A percentile compares a stretch with the other conserved stretches of the same genome.
These are phyloP conservation scores for Rheum nobile DNA, from an alignment of 148 eudicot genomes.

Conservation along the genomic window DNA sequence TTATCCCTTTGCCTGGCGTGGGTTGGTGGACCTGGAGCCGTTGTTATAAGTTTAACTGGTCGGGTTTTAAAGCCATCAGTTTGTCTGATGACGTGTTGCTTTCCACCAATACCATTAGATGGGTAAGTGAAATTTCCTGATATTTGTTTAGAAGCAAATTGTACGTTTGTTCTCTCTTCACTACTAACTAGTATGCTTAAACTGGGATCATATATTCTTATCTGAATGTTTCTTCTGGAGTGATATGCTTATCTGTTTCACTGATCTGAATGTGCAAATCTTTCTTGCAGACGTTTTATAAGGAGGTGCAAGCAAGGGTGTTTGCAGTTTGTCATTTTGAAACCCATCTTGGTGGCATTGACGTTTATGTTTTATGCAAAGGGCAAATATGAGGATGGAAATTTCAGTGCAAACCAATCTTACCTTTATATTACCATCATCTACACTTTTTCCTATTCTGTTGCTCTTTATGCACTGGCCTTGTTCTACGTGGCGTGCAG, in stretches of 20 bases:
- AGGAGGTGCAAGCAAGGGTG: slow-evolving; percentile 97
- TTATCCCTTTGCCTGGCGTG: slow-evolving; percentile 89
- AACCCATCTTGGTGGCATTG: slow-evolving; percentile 71
- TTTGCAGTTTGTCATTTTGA: slow-evolving; percentile 93
- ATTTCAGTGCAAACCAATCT: slow-evolving; percentile 76
- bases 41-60: slow-evolving; percentile 79
- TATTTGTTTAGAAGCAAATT: not conserved
- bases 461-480: slow-evolving; percentile 85
- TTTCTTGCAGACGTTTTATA: slow-evolving; percentile 78
- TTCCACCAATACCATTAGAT: slow-evolving; percentile 82
- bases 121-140: slow-evolving; percentile 46
- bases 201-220: not conserved
- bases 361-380: slow-evolving; percentile 80
- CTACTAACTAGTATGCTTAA: not conserved
- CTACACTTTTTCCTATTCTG: slow-evolving; percentile 77
- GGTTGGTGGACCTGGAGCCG: slow-evolving; percentile 99
- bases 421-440: slow-evolving; percentile 88
- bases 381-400: slow-evolving; percentile 85
- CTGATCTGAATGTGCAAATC: not conserved
- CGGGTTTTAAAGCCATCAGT: slow-evolving; percentile 75
- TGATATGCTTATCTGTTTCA: not conserved
- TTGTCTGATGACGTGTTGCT: slow-evolving; percentile 89
- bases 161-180: not conserved
- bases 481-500: slow-evolving; percentile 93
- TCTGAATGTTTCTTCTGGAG: not conserved